A percentile compares a stretch with the other conserved stretches of the same genome.
Conservation (phyloP, 345 rosid species). For the Limnanthes douglasii region DNA sequence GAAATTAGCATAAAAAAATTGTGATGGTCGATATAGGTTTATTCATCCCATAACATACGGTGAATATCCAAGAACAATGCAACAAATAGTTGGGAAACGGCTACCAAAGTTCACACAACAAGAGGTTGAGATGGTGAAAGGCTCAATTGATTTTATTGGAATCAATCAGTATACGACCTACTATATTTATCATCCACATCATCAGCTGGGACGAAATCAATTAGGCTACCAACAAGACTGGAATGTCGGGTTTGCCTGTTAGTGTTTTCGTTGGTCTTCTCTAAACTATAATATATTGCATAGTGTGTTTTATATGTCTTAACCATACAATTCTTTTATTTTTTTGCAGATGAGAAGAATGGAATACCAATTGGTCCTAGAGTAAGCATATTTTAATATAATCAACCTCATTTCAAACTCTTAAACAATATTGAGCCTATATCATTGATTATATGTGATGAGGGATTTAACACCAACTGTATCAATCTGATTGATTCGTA, state of each 20-base stretch:
- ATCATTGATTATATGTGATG: no score
- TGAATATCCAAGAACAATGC: slow-evolving; percentile 83
- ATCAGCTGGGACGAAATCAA: slow-evolving; percentile 24
- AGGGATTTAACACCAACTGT: no score
- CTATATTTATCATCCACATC: slow-evolving; percentile 49
- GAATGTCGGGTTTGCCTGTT: slow-evolving; percentile 73
- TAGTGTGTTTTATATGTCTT: not conserved
- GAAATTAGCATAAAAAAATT: not conserved
- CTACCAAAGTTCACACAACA: slow-evolving; percentile 69
- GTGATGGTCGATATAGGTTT: slow-evolving; percentile 31
- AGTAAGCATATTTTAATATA: slow-evolving; percentile 23
- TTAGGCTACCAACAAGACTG: slow-evolving; percentile 87
- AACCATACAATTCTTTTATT: not conserved
- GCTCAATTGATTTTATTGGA: slow-evolving; percentile 82
- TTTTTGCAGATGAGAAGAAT: slow-evolving; percentile 35
- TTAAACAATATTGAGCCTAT: no score
- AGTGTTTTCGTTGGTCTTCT: slow-evolving; percentile 9
- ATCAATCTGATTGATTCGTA: not conserved
- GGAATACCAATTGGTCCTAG: slow-evolving; percentile 72
- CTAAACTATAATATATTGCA: not conserved
- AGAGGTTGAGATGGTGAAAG: slow-evolving; percentile 78
- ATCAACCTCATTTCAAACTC: no score
- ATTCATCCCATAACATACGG: slow-evolving; percentile 88
- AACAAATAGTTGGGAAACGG: slow-evolving; percentile 55
- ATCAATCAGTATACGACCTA: slow-evolving; percentile 85